Conservation (phyloP, 176 grass and related monocot species). For the Musa acuminata region DNA sequence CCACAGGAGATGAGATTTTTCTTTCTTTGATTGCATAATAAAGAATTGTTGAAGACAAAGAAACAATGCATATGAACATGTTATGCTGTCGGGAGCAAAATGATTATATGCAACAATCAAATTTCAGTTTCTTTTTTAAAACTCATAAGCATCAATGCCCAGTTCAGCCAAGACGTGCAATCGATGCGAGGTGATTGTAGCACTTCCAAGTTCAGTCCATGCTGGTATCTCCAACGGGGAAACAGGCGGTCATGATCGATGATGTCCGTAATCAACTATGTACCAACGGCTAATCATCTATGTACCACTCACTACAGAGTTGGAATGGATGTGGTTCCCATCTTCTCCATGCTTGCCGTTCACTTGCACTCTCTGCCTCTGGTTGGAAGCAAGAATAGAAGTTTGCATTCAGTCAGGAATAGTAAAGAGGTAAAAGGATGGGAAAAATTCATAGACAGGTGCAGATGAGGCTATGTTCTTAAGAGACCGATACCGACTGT, state of each 20-base stretch:
- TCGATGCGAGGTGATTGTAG: no score
- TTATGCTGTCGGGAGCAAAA: not conserved
- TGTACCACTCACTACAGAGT: conserved; percentile 17
- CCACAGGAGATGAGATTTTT: not conserved
- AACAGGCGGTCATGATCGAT: no score
- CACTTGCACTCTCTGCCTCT: conserved; percentile 75
- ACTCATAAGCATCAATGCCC: not conserved
- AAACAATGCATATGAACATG: not conserved
- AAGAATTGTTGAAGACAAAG: not conserved
- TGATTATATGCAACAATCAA: not conserved
- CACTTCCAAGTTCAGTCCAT: no score
- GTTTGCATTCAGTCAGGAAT: not conserved
- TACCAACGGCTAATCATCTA: not conserved
- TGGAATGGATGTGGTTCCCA: conserved; percentile 27
- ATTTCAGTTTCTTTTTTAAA: not conserved
- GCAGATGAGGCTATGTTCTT: no score
- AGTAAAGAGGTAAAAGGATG: not conserved
- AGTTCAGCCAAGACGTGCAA: no score
- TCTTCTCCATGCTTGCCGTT: conserved; percentile 52
- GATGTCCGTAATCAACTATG: no score
- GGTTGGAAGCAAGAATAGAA: conserved; percentile 18
- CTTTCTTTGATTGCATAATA: not conserved
- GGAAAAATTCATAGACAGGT: no score
- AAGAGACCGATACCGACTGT: no score
- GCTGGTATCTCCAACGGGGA: no score